Base-by-base conservation (phyloP, 306 rosid species). In the Cicer chorassanicum region DNA sequence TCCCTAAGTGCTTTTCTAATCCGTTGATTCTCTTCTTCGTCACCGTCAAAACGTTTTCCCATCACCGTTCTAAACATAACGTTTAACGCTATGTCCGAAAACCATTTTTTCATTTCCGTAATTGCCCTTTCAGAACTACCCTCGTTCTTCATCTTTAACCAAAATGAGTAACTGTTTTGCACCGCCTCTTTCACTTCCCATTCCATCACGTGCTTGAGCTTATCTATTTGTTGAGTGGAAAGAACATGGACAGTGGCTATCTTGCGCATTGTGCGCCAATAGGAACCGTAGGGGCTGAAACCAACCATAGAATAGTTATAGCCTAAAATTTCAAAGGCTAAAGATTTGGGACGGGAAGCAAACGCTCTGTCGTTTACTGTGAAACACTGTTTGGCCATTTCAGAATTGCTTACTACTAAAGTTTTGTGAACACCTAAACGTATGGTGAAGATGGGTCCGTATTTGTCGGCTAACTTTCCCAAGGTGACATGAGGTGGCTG, bases 251-350 rank as follows among this genome's bases (percentile, higher is more conserved):
- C 4, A 1, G 68, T 65, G 21, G 81, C 72, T 1, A 85, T 73
- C 66, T 83, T 87, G 4, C 88, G 85, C 1, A 80, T 9, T 0
- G 54, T 19, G 9, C 91, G 87, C 91, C 91, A 87, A 1, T 80
- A 78, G 1, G 80, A 16, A 6, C 89, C 84, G 5, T 85, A 85
- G 0, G 78, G 82, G 6, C 77, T 73, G 44, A 68, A 66, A 1
- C 73, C 86, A 0, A 85, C 1, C 87, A 75, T 81, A 16, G 84
- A 61, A 36, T 3, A 50, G 61, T 81, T 53, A 16, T 34, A 51
- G 0, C 84, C 85, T 21, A 83, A 13, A 0, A 81, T 0, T 69
- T 86, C 76, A 6, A 63, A 44, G 9, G 83, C 81, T 2, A 83
- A 0, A 1, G 62, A 16, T 51, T 81, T 83, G 0, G 85, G 89